Percentiles rank a stretch among this genome's conserved stretches.
Evolutionary conservation across 257 asterid genomes (phyloP).

Genomic region (Nicotiana paniculata): DNA sequence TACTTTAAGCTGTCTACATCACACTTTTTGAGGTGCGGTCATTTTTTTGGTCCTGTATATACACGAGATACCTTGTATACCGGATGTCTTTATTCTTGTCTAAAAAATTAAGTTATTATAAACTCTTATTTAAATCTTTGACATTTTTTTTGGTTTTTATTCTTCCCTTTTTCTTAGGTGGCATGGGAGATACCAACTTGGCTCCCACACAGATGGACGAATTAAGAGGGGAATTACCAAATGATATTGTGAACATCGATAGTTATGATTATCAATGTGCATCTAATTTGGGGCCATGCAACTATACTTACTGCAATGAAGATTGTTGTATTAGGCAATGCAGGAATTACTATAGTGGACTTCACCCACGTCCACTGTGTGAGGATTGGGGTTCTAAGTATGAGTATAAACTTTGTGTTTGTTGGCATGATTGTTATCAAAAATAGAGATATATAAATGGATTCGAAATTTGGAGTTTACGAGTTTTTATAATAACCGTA

Average conservation of each 20-base stretch:
- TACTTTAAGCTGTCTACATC: no score
- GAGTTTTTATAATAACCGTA: no score
- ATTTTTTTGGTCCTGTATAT: no score
- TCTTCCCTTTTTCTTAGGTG: background rate
- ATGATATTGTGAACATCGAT: background rate
- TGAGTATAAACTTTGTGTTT: slow-evolving; percentile 3
- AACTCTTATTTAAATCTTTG: no score
- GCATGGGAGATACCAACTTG: background rate
- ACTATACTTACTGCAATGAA: background rate
- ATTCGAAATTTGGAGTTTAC: no score
- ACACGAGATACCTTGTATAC: no score
- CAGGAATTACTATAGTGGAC: background rate
- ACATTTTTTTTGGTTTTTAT: no score
- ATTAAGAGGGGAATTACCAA: background rate
- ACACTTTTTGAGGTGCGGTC: no score
- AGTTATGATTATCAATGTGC: slow-evolving; percentile 2
- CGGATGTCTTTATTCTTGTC: background rate
- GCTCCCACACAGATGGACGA: background rate
- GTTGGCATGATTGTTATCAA: slow-evolving; percentile 6
- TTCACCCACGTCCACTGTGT: background rate
- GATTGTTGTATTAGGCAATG: background rate
- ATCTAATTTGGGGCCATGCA: slow-evolving; percentile 9
- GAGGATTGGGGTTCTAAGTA: background rate
- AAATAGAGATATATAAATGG: background rate
- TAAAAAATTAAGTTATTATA: no score